Base-by-base conservation (phyloP, 2,329 filamentous ascomycete species). In the Alternaria alternata region DNA sequence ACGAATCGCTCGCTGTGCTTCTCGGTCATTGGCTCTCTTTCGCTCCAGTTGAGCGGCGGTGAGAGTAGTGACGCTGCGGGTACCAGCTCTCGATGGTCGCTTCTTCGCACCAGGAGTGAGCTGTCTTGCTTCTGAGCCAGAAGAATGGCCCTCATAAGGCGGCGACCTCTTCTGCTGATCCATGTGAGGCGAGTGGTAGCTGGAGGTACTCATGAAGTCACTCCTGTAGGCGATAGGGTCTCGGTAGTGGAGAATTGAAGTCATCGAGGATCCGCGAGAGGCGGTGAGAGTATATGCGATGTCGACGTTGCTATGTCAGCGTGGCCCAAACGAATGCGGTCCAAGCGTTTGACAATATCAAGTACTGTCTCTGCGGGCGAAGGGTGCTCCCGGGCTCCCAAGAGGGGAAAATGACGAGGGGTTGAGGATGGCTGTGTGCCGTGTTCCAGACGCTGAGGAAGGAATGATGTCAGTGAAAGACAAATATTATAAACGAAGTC, bases 11-110 rank as follows among this genome's bases (percentile, higher is more conserved):
- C 85, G 81, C 70, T 88, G 86, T 54, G 86, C 85, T 74, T 88
- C 86, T 62, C 86, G 81, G 72, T 88, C 86, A 72, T 87, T 87
- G 62, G 86, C 86, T 60, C 86, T 80, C 73, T 88, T 88, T 51
- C 86, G 79, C 67, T 87, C 86, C 49, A 88, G 78, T 68, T 87
- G 86, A 59, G 86, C 85, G 32, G 84, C 81, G 16, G 85, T 86
- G 55, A 88, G 78, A 9, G 84, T 85, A 38, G 83, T 84, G 42
- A 87, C 86, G 71, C 84, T 87, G 59, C 86, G 82, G 44, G 84
- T 85, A 11, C 85, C 85, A 36, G 84, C 84, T 72, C 85, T 80
- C 46, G 85, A 85, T 18, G 81, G 80, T 39, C 83, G 76, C 68
- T 83, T 82, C 74, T 83, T 84, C 57, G 71, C 67, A 28, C 76